A percentile compares a stretch with the other conserved stretches of the same genome.
Evolutionary conservation across 176 grass and related monocot genomes (phyloP).

Genomic region (Panicum miliaceum): DNA sequence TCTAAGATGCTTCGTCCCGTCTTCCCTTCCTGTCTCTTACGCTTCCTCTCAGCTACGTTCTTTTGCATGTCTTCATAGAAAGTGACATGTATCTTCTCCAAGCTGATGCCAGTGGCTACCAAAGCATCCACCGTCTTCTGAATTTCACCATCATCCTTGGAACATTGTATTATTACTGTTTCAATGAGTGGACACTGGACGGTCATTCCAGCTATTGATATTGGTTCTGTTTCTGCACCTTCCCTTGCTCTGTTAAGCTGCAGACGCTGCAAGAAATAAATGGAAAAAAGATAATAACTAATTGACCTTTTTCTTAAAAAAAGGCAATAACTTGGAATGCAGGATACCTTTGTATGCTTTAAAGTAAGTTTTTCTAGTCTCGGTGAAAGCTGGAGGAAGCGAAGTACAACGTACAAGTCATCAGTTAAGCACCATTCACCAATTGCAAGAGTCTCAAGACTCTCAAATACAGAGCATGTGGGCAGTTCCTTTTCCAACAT

Average conservation of each 20-base stretch:
- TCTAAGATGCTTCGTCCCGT: slow-evolving; percentile 2
- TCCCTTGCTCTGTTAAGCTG: background rate
- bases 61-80: background rate
- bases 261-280: background rate
- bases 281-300: background rate
- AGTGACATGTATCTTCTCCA: background rate
- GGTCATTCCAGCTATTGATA: slow-evolving; percentile 9
- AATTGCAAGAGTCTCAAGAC: slow-evolving; percentile 20
- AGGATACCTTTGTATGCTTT: background rate
- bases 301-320: background rate
- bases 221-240: background rate
- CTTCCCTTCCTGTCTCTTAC: background rate
- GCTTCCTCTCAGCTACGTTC: background rate
- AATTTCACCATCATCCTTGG: slow-evolving; percentile 1
- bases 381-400: slow-evolving; percentile 45
- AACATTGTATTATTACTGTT: slow-evolving; percentile 25
- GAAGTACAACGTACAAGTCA: slow-evolving; percentile 28
- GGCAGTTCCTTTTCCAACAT: slow-evolving; percentile 43
- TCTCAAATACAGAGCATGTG: slow-evolving; percentile 33
- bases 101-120: slow-evolving; percentile 1
- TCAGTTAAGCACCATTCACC: slow-evolving; percentile 32
- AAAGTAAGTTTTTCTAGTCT: slow-evolving; percentile 38
- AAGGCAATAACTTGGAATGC: background rate
- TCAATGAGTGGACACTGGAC: slow-evolving; percentile 30
- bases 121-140: slow-evolving; percentile 28